Conservation (phyloP, 2,329 filamentous ascomycete species). For the Fusarium abutilonis region DNA sequence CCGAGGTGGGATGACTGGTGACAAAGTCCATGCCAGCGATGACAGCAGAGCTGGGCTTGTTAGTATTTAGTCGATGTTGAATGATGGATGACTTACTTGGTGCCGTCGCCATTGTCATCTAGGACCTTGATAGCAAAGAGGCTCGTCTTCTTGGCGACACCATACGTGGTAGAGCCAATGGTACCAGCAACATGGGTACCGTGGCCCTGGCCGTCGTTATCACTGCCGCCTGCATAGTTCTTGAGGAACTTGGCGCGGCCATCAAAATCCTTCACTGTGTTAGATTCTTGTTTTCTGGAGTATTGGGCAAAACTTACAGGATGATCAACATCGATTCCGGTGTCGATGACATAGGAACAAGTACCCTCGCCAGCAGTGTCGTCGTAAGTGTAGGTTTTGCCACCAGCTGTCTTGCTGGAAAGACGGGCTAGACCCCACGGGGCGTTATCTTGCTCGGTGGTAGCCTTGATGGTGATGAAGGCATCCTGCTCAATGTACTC, state of each 20-base stretch:
- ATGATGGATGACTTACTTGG: conserved; percentile 31
- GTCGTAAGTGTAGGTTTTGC: conserved; percentile 53
- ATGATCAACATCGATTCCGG: conserved; percentile 54
- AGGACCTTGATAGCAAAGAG: conserved; percentile 60
- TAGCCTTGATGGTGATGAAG: conserved; percentile 43
- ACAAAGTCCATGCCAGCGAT: conserved; percentile 59
- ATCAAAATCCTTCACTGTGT: conserved; percentile 44
- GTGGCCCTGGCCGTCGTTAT: conserved; percentile 52
- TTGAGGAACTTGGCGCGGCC: conserved; percentile 49
- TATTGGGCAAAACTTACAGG: conserved; percentile 43
- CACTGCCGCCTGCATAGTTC: conserved; percentile 43
- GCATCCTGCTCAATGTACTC: conserved; percentile 55
- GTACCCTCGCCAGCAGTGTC: conserved; percentile 53
- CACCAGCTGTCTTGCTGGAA: conserved; percentile 48
- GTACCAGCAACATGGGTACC: conserved; percentile 54
- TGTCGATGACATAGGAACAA: conserved; percentile 59
- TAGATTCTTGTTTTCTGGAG: not conserved
- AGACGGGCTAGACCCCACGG: conserved; percentile 54
- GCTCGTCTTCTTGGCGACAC: conserved; percentile 56
- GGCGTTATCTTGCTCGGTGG: conserved; percentile 49
- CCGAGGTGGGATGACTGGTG: conserved; percentile 49
- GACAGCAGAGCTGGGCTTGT: conserved; percentile 51
- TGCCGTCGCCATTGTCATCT: conserved; percentile 47
- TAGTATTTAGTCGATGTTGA: not conserved
- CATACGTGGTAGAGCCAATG: conserved; percentile 48